Evolutionary conservation across 2,329 filamentous ascomycete species (phyloP), one percentile per base, ranked within the genome.

Genomic region (Cladobotryum mycophilum): DNA sequence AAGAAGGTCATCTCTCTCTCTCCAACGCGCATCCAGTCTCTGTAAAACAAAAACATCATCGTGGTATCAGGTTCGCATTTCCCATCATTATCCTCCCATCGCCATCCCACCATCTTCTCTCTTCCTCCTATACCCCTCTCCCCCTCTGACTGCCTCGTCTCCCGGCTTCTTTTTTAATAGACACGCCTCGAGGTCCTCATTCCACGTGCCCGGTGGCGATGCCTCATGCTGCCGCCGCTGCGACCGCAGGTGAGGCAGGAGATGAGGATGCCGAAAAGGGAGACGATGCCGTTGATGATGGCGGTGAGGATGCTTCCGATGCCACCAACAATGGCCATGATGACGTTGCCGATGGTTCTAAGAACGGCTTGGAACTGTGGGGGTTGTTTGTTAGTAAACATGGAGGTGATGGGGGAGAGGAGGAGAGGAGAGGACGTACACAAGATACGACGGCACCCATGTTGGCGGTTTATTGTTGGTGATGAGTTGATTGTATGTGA

Each of bases 381-480:
- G 30, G 15, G 49, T 14, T 15, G 22, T n/a, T n/a, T 50, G 56
- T 64, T 56, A 61, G 56, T n/a, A 11, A 11, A 4, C n/a, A 14
- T 15, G 15, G 35, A 18, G 12, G 11, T 7, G n/a, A 15, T 7
- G 13, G 38, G 43, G 41, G 40, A 30, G 20, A n/a, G 49, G 12
- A 36, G 48, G 13, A 48, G 22, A 41, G 20, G 15, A 33, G 37
- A 41, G 36, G 47, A 79, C 86, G 64, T 88, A 92, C 88, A 67
- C 88, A 91, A 67, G 87, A 91, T 59, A 89, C 76, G 64, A 93
- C 84, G 70, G 85, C 87, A 73, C 88, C 88, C 88, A 93, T 92
- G 54, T 36, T 70, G 61, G 53, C 47, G 54, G 53, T 56, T 37
- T 45, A 50, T 53, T 53, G 51, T 46, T 58, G 20, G 45, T 17